These are phyloP conservation scores for Yamagishiella unicocca DNA, from an alignment of 139 green algal species.

Conservation along the genomic window DNA sequence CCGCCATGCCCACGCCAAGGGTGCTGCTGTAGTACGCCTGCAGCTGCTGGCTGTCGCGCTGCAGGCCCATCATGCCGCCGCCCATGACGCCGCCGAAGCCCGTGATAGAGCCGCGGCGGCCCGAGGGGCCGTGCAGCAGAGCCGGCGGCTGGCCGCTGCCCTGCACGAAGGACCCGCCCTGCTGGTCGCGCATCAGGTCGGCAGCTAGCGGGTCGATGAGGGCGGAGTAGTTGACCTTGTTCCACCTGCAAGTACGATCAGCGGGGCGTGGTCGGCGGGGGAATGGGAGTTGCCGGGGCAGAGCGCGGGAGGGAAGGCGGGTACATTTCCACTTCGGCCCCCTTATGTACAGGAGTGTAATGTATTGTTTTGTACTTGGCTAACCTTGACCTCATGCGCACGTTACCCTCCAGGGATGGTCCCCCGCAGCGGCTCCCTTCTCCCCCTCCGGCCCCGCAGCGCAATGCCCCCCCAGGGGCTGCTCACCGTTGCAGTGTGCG, in stretches of 20 bases:
- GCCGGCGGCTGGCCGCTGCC: neutral
- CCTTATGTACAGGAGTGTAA: too few species aligned
- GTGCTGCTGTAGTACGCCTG: constrained; percentile 1
- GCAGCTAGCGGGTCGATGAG: constrained; percentile 24
- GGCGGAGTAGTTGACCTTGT: constrained; percentile 39
- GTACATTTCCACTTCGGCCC: too few species aligned
- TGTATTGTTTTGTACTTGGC: too few species aligned
- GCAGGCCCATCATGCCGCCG: neutral
- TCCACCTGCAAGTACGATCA: constrained; percentile 27
- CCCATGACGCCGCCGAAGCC: constrained; percentile 16
- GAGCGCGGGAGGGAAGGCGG: too few species aligned
- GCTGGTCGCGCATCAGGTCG: constrained; percentile 39
- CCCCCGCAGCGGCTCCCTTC: neutral
- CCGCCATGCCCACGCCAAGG: neutral
- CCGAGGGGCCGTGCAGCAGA: constrained; percentile 25
- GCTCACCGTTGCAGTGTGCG: constrained; percentile 58
- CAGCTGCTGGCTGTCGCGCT: constrained; percentile 29
- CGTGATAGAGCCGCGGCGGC: constrained; percentile 7
- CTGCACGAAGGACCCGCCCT: constrained; percentile 39
- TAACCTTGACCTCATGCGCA: too few species aligned
- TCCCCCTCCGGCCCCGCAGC: neutral
- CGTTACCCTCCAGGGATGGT: too few species aligned
- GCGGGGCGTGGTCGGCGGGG: neutral
- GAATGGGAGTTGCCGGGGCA: too few species aligned
- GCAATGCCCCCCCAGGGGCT: neutral